Conservation (phyloP, 305 asterid species). For the Fraxinus ornus region DNA sequence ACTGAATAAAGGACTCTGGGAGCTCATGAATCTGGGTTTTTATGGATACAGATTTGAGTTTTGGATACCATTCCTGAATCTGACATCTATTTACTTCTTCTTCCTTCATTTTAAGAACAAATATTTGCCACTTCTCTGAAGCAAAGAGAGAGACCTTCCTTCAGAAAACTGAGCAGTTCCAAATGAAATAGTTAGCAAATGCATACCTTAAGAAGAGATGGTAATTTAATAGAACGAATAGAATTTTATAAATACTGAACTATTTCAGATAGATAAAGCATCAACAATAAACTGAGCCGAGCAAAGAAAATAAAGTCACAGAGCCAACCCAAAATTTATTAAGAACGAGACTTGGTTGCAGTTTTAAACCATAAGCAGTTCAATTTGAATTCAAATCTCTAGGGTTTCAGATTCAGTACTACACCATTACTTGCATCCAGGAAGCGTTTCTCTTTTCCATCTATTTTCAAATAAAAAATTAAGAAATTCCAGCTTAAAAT, state of each 20-base stretch:
- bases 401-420: neutral
- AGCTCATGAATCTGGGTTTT: conserved; percentile 63
- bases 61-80: conserved; percentile 92
- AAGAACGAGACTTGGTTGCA: neutral
- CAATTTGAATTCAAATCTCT: neutral
- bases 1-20: conserved; percentile 67
- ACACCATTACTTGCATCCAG: neutral
- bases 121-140: neutral
- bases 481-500: neutral
- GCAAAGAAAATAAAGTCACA: neutral
- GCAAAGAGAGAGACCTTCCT: neutral
- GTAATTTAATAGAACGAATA: neutral
- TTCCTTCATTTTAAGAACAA: conserved; percentile 45
- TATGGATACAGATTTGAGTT: conserved; percentile 58
- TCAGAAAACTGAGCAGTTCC: neutral
- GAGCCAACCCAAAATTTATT: neutral
- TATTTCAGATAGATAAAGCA: neutral
- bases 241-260: neutral
- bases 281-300: neutral
- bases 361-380: neutral
- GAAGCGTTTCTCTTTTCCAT: neutral
- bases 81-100: conserved; percentile 80
- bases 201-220: neutral
- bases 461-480: neutral
- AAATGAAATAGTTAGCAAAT: neutral